Evolutionary conservation across 345 rosid genomes (phyloP), one percentile per base, ranked within the genome.

Genomic region (Tarenaya hassleriana): DNA sequence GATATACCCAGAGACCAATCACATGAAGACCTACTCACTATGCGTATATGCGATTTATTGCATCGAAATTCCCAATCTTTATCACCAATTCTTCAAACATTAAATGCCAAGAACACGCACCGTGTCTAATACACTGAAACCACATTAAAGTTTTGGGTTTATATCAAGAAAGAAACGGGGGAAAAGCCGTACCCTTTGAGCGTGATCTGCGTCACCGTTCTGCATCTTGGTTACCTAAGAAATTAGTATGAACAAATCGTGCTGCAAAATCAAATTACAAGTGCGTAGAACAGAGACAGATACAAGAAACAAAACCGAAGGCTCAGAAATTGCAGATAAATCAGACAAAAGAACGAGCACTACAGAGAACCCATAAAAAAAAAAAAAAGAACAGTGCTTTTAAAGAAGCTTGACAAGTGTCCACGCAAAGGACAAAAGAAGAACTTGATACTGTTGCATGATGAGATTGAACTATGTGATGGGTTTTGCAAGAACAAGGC

Each of bases 211-310:
- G 18, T 51, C 43, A 59, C 32, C 65, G 56, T 47, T 66, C 15
- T 53, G 61, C 70, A 66, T 66, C 65, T 52, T 59, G 47, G 10
- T 50, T 7, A 66, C 64, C 64, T 58, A 47, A 57, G 8, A 12
- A 9, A 48, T 14, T 31, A 24, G 29, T 17, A 44, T 35, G 48
- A 18, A 49, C 8, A 56, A 14, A 56, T 27, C n/a, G n/a, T n/a
- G n/a, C n/a, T n/a, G n/a, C n/a, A n/a, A n/a, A n/a, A n/a, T n/a
- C n/a, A n/a, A n/a, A n/a, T n/a, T n/a, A n/a, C n/a, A 43, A 56
- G 13, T 48, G 8, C 42, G 17, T 37, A 9, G 0, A 7, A 41
- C 21, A 41, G 19, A 39, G 39, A 58, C 12, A 10, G 27, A 14
- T 5, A 32, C 18, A 18, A 29, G 8, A 8, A 7, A 5, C 16